Conservation (phyloP, 1,284 basidiomycete genomes). For the Leccinum pallidistipes region DNA sequence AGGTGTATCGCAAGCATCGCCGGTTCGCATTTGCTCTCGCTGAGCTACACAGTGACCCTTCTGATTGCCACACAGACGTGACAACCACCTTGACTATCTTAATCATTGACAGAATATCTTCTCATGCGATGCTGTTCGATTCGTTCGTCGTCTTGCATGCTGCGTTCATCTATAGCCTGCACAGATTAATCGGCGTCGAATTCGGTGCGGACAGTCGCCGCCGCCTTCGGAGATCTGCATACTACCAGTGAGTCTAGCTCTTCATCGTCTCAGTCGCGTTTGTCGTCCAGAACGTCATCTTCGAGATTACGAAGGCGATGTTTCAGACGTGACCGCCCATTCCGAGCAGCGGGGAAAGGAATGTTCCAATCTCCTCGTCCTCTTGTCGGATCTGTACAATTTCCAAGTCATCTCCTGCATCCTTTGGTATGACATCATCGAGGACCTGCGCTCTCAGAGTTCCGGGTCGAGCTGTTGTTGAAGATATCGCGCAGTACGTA, state of each 20-base stretch:
- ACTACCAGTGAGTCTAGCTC: neutral
- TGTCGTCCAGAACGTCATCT: constrained; percentile 73
- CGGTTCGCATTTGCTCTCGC: constrained; percentile 46
- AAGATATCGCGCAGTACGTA: constrained; percentile 78
- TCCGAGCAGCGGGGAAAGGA: constrained; percentile 68
- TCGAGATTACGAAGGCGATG: constrained; percentile 28
- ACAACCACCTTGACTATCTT: constrained; percentile 79
- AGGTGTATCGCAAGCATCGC: constrained; percentile 74
- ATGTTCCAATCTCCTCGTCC: constrained; percentile 83
- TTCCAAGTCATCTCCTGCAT: constrained; percentile 90
- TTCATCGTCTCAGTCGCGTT: constrained; percentile 58
- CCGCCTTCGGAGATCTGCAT: neutral
- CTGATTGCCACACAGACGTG: constrained; percentile 56
- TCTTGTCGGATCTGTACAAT: constrained; percentile 94
- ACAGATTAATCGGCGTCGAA: constrained; percentile 86
- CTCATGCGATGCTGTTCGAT: constrained; percentile 83
- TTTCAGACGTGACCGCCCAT: constrained; percentile 14
- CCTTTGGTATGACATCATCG: constrained; percentile 80
- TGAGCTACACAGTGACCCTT: neutral
- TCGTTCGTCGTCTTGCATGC: constrained; percentile 92
- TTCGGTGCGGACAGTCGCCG: constrained; percentile 61
- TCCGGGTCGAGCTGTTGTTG: constrained; percentile 85
- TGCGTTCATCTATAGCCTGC: constrained; percentile 81
- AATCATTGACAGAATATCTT: constrained; percentile 82
- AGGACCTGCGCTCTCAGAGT: constrained; percentile 57